A percentile compares a stretch with the other conserved stretches of the same genome.
Evolutionary conservation across 768 basidiomycete genomes (phyloP).

Genomic region (Peribolospora baueri): DNA sequence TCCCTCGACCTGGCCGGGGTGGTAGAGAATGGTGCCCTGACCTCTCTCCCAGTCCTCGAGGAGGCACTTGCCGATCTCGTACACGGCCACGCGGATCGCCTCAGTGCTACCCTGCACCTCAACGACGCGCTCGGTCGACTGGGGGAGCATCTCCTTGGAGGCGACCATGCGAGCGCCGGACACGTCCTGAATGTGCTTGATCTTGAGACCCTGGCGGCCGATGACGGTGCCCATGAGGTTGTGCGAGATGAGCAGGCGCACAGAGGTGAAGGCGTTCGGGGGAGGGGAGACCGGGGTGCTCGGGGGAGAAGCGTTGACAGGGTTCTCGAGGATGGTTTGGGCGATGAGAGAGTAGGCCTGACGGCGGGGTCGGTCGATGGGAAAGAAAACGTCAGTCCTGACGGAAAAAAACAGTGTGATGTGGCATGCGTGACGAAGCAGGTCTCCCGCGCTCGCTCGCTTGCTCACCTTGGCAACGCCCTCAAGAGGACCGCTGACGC

Average conservation of each 20-base stretch:
- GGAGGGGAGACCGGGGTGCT: constrained; percentile 42
- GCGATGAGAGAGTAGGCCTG: constrained; percentile 87
- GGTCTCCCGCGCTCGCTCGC: neutral
- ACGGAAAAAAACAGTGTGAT: neutral
- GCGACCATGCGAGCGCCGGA: constrained; percentile 97
- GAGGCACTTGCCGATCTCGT: constrained; percentile 85
- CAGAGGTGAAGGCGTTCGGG: constrained; percentile 52
- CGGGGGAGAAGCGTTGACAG: constrained; percentile 58
- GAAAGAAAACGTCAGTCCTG: neutral
- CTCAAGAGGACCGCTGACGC: constrained; percentile 74
- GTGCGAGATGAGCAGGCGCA: constrained; percentile 93
- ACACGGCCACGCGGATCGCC: constrained; percentile 71
- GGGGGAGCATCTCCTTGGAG: constrained; percentile 95
- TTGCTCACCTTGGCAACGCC: constrained; percentile 59
- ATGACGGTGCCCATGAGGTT: constrained; percentile 99
- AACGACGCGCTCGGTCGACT: constrained; percentile 95
- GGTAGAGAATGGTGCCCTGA: constrained; percentile 79
- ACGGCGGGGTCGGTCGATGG: neutral
- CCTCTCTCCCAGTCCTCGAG: constrained; percentile 93
- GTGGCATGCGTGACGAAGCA: neutral
- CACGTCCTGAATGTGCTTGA: constrained; percentile 91
- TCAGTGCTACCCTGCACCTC: constrained; percentile 90
- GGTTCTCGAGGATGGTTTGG: constrained; percentile 29
- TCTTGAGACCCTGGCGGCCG: constrained; percentile 84
- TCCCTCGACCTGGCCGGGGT: constrained; percentile 33